Conservation (phyloP, 2,329 filamentous ascomycete genomes). For the Paraphaeosphaeria minitans region DNA sequence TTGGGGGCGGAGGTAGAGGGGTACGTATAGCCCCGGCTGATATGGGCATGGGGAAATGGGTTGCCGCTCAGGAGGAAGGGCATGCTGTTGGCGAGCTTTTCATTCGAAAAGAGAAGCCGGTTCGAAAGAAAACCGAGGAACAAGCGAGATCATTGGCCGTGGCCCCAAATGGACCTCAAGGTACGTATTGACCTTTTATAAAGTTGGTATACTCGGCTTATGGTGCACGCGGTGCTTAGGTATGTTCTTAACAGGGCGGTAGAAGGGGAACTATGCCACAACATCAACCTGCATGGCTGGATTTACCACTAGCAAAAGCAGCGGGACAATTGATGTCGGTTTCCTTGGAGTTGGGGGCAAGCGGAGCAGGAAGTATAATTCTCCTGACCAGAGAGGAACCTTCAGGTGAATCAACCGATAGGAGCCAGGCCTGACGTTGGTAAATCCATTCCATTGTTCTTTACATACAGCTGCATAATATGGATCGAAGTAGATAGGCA, state of each 20-base stretch:
- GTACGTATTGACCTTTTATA: neutral
- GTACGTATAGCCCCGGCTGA: conserved; percentile 64
- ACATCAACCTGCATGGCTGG: too few species aligned
- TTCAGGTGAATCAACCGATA: neutral
- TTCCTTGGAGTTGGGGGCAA: neutral
- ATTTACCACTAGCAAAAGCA: neutral
- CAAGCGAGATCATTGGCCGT: conserved; percentile 6
- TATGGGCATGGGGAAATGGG: conserved; percentile 74
- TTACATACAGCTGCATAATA: neutral
- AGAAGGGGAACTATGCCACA: neutral
- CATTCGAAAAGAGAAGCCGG: conserved; percentile 48
- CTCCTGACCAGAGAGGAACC: neutral
- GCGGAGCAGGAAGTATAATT: neutral
- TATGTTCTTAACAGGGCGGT: conserved; percentile 1
- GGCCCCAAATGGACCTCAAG: conserved; percentile 18
- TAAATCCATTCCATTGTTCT: neutral
- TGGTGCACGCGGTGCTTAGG: neutral
- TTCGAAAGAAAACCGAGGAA: conserved; percentile 23
- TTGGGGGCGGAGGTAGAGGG: conserved; percentile 78
- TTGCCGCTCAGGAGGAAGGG: conserved; percentile 65
- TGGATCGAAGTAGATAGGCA: too few species aligned
- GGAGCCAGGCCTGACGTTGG: neutral
- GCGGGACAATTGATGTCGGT: neutral
- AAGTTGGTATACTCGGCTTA: neutral
- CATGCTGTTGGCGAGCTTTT: conserved; percentile 73